phyloP scores from a whole-genome alignment of 2,329 filamentous ascomycete genomes.

The Neurospora crassa region DNA sequence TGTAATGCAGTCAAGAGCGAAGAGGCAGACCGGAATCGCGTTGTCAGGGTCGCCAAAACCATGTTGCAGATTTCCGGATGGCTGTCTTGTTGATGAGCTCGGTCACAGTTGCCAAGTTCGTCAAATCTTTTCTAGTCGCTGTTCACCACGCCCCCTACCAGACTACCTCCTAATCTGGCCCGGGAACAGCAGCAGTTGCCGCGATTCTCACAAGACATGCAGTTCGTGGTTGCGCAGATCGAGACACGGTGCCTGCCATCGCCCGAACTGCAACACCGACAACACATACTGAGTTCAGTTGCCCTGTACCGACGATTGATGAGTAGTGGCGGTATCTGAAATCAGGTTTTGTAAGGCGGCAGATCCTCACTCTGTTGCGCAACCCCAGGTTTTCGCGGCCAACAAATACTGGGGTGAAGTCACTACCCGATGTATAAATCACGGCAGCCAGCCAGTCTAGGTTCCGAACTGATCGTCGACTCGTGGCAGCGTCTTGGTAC shows the following conservation, averaged over 20 bases:
- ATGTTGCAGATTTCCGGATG: not conserved
- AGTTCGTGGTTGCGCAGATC: constrained; percentile 13
- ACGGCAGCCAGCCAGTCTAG: not conserved
- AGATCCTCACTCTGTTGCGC: not conserved
- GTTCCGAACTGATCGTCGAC: not conserved
- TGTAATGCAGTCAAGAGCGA: not conserved
- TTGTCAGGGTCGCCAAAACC: not conserved
- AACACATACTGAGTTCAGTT: constrained; percentile 4
- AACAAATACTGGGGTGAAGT: not conserved
- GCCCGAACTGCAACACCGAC: constrained; percentile 12
- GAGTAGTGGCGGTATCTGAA: not conserved
- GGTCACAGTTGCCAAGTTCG: not conserved
- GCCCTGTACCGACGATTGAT: not conserved
- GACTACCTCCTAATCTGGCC: not conserved
- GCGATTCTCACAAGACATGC: constrained; percentile 3
- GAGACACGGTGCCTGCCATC: constrained; percentile 16
- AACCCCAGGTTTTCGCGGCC: not conserved
- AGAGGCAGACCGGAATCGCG: not conserved
- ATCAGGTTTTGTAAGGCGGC: not conserved
- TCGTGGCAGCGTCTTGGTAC: not conserved
- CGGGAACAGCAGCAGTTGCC: not conserved
- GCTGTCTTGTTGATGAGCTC: not conserved
- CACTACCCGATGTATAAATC: not conserved
- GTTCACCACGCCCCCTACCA: not conserved
- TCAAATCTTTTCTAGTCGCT: not conserved